A percentile compares a stretch with the other conserved stretches of the same genome.
Evolutionary conservation across 805 yeast species (phyloP).

Genomic region (Saccharomycopsis capsularis): DNA sequence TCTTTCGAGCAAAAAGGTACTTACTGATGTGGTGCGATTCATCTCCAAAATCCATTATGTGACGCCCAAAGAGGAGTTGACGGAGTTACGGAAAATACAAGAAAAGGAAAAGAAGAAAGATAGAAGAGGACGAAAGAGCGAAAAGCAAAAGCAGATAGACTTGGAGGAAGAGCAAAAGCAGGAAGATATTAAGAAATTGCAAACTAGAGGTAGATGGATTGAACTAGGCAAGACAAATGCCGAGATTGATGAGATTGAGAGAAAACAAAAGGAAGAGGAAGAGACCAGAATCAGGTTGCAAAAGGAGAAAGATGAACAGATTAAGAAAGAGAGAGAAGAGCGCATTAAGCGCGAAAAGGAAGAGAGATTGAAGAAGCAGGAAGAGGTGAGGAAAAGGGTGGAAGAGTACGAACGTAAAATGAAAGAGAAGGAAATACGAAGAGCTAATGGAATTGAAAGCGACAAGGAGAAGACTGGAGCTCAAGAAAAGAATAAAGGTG

Average conservation of each 20-base stretch:
- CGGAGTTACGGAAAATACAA: constrained; percentile 37
- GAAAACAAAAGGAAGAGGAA: not conserved
- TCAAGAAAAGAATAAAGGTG: too few species aligned
- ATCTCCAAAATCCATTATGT: constrained; percentile 42
- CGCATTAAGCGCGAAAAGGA: constrained; percentile 15
- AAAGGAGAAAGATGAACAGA: not conserved
- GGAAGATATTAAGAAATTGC: constrained; percentile 12
- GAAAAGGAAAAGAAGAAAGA: constrained; percentile 39
- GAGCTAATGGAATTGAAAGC: not conserved
- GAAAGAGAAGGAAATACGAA: not conserved
- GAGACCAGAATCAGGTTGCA: not conserved
- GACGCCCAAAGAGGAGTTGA: constrained; percentile 59
- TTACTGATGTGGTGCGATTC: constrained; percentile 54
- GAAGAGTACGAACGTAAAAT: not conserved
- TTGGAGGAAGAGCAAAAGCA: constrained; percentile 6
- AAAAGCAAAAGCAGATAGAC: constrained; percentile 33
- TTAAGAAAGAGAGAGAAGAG: not conserved
- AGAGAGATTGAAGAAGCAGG: constrained; percentile 10
- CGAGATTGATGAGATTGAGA: constrained; percentile 10
- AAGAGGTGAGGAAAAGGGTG: not conserved
- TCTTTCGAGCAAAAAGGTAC: constrained; percentile 57
- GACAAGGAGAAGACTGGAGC: not conserved
- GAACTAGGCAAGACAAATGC: constrained; percentile 5
- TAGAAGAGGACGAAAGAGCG: constrained; percentile 37
- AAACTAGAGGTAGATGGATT: constrained; percentile 1